These are phyloP conservation scores for Jaltomata sinuosa DNA, from an alignment of 257 asterid genomes.

Conservation along the genomic window DNA sequence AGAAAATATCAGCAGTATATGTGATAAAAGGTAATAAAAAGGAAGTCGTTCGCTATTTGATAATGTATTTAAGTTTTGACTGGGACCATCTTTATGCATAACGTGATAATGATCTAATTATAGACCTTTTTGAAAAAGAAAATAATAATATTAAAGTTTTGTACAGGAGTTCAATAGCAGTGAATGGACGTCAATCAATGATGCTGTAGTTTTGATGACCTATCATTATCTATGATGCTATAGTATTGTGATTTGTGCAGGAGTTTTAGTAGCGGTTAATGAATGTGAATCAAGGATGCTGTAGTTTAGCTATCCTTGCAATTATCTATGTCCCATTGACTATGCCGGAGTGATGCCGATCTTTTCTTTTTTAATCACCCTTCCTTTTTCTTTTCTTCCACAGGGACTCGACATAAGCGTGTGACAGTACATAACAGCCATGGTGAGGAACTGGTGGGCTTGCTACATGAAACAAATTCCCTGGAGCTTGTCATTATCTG, in stretches of 20 bases:
- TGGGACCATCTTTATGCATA: neutral
- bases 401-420: conserved; percentile 37
- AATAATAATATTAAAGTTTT: neutral
- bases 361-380: neutral
- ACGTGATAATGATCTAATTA: neutral
- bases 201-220: neutral
- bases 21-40: neutral
- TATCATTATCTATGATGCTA: neutral
- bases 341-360: neutral
- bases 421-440: conserved; percentile 41
- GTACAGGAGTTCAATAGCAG: neutral
- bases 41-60: neutral
- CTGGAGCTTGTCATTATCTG: conserved; percentile 69
- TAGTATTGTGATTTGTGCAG: neutral
- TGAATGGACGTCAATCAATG: neutral
- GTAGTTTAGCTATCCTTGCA: neutral
- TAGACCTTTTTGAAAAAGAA: neutral
- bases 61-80: neutral
- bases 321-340: neutral
- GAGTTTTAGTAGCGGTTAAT: neutral
- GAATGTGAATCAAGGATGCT: neutral
- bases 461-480: conserved; percentile 66
- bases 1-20: neutral
- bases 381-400: neutral
- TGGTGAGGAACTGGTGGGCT: conserved; percentile 72